A percentile compares a stretch with the other conserved stretches of the same genome.
Conservation (phyloP, 208 protist species). For the Acanthamoeba rhysodes region DNA sequence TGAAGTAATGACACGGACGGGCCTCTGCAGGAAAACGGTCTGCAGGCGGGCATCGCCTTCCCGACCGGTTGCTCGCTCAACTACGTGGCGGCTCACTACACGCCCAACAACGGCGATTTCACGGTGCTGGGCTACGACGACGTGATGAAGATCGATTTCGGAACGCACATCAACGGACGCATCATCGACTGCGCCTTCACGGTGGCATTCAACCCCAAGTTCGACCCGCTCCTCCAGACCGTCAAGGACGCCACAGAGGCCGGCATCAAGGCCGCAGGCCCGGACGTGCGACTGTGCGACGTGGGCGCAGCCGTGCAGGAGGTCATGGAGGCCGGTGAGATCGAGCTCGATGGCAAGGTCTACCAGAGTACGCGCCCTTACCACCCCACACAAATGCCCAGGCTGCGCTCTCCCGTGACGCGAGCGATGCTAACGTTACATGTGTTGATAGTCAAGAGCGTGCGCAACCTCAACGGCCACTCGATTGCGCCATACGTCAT, state of each 20-base stretch:
- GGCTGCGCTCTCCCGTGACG: neutral
- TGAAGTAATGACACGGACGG: neutral
- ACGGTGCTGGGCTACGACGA: constrained; percentile 96
- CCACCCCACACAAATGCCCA: neutral
- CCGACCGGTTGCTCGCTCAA: constrained; percentile 96
- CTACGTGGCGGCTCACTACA: constrained; percentile 98
- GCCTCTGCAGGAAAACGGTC: constrained; percentile 51
- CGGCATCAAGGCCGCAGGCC: constrained; percentile 97
- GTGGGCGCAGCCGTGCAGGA: constrained; percentile 98
- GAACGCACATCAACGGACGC: constrained; percentile 97
- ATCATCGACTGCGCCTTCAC: constrained; percentile 99
- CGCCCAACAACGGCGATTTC: constrained; percentile 97
- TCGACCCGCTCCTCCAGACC: constrained; percentile 96
- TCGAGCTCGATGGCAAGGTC: constrained; percentile 96
- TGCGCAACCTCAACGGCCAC: constrained; percentile 99
- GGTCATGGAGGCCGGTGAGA: constrained; percentile 98
- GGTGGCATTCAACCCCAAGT: constrained; percentile 97
- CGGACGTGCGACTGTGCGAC: constrained; percentile 97
- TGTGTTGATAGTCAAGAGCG: constrained; percentile 93
- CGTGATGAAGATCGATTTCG: constrained; percentile 99
- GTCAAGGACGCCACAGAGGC: constrained; percentile 98
- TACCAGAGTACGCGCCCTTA: constrained; percentile 76
- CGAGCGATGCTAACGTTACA: neutral
- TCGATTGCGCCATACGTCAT: constrained; percentile 98
- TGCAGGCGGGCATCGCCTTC: constrained; percentile 87